Base-by-base conservation (phyloP, 2,329 filamentous ascomycete genomes). In the Gnomoniopsis smithogilvyi region DNA sequence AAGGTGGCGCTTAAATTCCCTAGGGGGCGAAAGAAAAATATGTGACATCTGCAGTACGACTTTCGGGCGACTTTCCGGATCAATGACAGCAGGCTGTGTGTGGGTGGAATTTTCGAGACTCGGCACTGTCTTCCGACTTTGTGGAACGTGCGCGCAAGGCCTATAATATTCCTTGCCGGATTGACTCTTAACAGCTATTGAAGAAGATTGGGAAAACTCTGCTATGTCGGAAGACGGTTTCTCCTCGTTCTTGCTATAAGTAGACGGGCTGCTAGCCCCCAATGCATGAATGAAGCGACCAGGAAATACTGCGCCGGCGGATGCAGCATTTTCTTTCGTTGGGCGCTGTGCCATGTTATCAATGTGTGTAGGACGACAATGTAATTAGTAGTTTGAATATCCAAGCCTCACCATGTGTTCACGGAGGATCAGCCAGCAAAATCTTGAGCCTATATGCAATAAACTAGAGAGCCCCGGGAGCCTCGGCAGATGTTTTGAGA, bases 1-100 rank as follows among this genome's bases (percentile, higher is more conserved):
- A 86, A 73, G 83, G 84, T 34, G 83, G 83, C 63, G 83, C 84
- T 63, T 87, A 66, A 78, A 17, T 2, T 38, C 8, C 26, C 26
- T n/a, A 8, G 3, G 12, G 54, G 8, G 21, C 26, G 3, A 36
- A 24, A 22, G 33, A 4, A 30, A n/a, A n/a, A 3, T n/a, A 19
- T 6, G 17, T 4, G 17, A 11, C 4, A 19, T 11, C 17, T 46
- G 19, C n/a, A 11, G 43, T 15, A n/a, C 7, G 15, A n/a, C 17
- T 17, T 45, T 6, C 41, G n/a, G 19, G 41, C 26, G 36, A 4
- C 12, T 14, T 41, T 3, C 34, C 15, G 12, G 36, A n/a, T 41
- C 36, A 41, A n/a, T 41, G 36, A 41, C 12, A 41, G 36, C 36
- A 41, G 6, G 36, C 26, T 30, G 36, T 12, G n/a, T 41, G 6